phyloP scores from a whole-genome alignment of 495 filamentous ascomycete species.

The Hyaloscypha variabilis region DNA sequence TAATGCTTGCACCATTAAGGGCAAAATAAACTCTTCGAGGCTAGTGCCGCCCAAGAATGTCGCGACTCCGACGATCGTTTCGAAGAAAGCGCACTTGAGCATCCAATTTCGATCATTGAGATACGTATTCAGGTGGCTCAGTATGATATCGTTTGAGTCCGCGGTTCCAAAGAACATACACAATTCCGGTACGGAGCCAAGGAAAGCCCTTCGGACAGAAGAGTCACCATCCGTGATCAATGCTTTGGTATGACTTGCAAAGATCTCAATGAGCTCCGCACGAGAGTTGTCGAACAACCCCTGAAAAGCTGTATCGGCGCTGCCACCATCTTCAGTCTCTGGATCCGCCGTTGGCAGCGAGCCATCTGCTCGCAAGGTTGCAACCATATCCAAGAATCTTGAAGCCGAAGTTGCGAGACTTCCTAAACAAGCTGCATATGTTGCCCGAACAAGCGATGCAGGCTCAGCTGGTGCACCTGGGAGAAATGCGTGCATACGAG shows the following conservation, averaged over 20 bases:
- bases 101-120: conserved; percentile 97
- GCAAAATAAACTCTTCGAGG: conserved; percentile 93
- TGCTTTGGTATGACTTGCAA: conserved; percentile 85
- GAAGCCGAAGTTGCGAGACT: conserved; percentile 88
- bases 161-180: conserved; percentile 94
- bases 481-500: conserved; percentile 74
- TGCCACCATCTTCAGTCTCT: conserved; percentile 72
- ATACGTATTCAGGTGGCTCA: conserved; percentile 97
- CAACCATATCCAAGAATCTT: conserved; percentile 86
- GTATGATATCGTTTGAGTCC: conserved; percentile 88
- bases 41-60: conserved; percentile 85
- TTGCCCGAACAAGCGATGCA: conserved; percentile 75
- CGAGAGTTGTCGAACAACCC: conserved; percentile 83
- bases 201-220: conserved; percentile 88
- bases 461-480: conserved; percentile 54
- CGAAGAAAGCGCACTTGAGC: conserved; percentile 94
- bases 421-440: conserved; percentile 90
- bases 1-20: conserved; percentile 95
- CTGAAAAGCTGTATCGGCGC: conserved; percentile 64
- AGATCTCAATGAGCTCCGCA: conserved; percentile 73
- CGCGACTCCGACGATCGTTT: conserved; percentile 91
- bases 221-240: conserved; percentile 85
- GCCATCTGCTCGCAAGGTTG: conserved; percentile 82
- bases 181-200: conserved; percentile 89
- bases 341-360: conserved; percentile 78